Evolutionary conservation across 164 flowering plant species (phyloP), one percentile per base, ranked within the genome.

Genomic region (Chimonanthus praecox): DNA sequence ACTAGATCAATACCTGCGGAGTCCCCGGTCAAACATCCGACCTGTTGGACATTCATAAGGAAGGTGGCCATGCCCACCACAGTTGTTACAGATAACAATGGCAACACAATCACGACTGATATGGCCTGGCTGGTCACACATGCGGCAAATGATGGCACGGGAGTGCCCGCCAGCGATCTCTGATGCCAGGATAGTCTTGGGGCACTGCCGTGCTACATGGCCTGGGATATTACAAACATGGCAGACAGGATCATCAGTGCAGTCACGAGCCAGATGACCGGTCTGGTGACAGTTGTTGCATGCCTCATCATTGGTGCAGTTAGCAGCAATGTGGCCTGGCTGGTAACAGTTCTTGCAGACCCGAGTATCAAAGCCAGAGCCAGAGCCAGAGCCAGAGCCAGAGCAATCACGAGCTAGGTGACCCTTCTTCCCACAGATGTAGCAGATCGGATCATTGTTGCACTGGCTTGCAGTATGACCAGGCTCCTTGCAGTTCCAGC

Each of bases 191-290:
- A 44, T 73, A 3, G 80, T 47, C 80, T 87, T 90, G 4, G 96
- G 94, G 77, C 97, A 94, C 21, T 84, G 85, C 65, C 92, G 85
- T n/a, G 98, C 95, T 16, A 94, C 79, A 69, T 94, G 98, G 45
- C 98, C 98, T 6, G 89, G 73, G 7, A 94, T 76, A 60, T 86
- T 87, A 79, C 92, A 87, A 45, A 82, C 11, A 67, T 88, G 87
- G 84, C 92, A 88, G 46, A 88, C 87, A 46, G 90, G 90, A 18
- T 87, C 88, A 45, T 87, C 83, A 0, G 79, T 79, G 62, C 90
- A 88, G 15, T 86, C 88, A 67, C 88, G 89, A 3, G 89, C 89
- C 0, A 88, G 71, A 70, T 88, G 92, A 9, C 90, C 92, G 4
- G 86, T 82, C 79, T 84, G 80, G 43, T 87, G 79, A 72, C 88